phyloP scores from a whole-genome alignment of 2,329 filamentous ascomycete genomes.

The Aureobasidium sp. region DNA sequence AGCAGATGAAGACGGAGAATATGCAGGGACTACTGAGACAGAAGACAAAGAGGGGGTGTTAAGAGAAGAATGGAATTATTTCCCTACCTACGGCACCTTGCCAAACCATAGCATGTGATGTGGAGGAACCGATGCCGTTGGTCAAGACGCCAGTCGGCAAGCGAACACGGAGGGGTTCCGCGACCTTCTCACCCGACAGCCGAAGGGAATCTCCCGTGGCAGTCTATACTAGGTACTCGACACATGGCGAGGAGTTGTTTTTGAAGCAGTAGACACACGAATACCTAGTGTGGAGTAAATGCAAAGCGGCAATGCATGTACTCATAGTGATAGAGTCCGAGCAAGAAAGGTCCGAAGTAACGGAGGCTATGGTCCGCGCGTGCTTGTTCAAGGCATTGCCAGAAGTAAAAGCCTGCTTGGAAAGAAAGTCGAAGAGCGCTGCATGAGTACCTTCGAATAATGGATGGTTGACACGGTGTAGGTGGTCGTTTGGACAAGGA shows the following conservation, averaged over 20 bases:
- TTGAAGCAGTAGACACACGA: neutral
- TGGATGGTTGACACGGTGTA: neutral
- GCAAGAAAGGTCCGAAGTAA: neutral
- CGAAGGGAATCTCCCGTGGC: neutral
- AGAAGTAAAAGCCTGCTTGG: neutral
- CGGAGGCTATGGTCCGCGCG: neutral
- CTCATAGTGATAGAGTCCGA: neutral
- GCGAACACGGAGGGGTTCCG: slow-evolving; percentile 2
- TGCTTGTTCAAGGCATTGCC: neutral
- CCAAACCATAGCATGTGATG: slow-evolving; percentile 14
- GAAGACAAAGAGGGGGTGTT: neutral
- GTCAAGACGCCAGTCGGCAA: slow-evolving; percentile 1
- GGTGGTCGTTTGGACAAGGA: neutral
- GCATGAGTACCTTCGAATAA: neutral
- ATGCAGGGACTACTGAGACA: neutral
- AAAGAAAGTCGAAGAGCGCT: neutral
- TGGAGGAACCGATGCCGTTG: slow-evolving; percentile 15
- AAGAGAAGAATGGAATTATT: neutral
- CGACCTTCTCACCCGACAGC: neutral
- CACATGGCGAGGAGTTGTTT: neutral
- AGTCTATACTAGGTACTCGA: neutral
- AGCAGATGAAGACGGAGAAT: neutral
- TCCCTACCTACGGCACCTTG: neutral
- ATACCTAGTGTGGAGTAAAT: neutral
- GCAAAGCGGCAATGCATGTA: neutral